Evolutionary conservation across 2,329 filamentous ascomycete genomes (phyloP).

Genomic region (Mycosphaerella arachidis): DNA sequence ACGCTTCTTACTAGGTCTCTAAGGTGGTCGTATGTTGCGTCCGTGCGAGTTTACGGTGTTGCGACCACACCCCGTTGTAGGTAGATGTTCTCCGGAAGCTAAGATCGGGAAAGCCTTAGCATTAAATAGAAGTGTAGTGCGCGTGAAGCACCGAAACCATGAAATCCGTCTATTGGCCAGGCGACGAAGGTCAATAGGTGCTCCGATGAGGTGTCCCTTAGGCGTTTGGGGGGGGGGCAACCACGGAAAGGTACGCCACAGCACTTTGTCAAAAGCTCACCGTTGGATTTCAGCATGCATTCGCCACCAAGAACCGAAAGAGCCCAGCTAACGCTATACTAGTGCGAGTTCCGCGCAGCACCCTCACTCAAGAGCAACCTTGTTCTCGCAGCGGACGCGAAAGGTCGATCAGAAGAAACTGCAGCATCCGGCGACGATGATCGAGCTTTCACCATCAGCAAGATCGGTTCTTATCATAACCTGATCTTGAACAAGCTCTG

Average conservation of each 20-base stretch:
- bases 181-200: too few species aligned
- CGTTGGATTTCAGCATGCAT: not conserved
- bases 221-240: too few species aligned
- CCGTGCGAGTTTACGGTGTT: too few species aligned
- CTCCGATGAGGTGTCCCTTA: too few species aligned
- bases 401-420: constrained; percentile 2
- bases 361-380: not conserved
- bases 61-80: too few species aligned
- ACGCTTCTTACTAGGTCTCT: too few species aligned
- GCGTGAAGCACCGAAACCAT: too few species aligned
- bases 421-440: constrained; percentile 2
- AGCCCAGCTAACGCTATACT: not conserved
- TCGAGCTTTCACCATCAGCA: constrained; percentile 1
- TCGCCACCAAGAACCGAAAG: not conserved
- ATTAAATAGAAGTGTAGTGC: too few species aligned
- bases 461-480: constrained; percentile 30
- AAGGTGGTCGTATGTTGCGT: too few species aligned
- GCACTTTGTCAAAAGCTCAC: not conserved
- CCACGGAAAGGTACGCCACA: not conserved
- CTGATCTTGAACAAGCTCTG: constrained; percentile 38
- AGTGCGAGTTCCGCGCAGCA: constrained; percentile 4
- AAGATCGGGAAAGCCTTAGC: too few species aligned
- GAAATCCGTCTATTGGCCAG: too few species aligned
- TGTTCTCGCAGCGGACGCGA: not conserved
- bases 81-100: too few species aligned